Conservation (phyloP, 2,329 filamentous ascomycete genomes). For the Fusarium solani-melongenae region DNA sequence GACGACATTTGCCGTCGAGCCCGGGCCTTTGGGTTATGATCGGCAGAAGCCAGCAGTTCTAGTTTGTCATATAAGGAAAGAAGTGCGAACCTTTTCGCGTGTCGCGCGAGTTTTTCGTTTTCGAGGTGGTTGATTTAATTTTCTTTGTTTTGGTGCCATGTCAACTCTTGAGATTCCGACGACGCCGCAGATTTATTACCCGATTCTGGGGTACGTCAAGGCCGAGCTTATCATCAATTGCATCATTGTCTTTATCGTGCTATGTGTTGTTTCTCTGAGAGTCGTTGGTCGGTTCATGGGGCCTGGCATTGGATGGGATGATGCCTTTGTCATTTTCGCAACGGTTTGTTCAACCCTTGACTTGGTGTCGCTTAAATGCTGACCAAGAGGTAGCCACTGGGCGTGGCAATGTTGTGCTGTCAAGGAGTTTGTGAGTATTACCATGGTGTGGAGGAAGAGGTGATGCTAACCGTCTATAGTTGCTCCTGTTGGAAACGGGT, state of each 20-base stretch:
- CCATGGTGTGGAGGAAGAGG: no score
- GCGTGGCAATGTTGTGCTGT: slow-evolving; percentile 42
- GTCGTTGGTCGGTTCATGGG: slow-evolving; percentile 44
- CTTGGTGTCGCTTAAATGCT: not conserved
- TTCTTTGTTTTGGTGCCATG: slow-evolving; percentile 12
- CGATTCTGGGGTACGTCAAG: slow-evolving; percentile 37
- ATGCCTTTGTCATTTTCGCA: slow-evolving; percentile 44
- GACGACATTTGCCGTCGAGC: not conserved
- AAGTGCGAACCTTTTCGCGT: not conserved
- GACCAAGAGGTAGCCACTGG: slow-evolving; percentile 35
- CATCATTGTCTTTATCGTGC: slow-evolving; percentile 45
- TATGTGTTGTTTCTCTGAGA: slow-evolving; percentile 43
- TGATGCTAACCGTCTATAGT: slow-evolving; percentile 14
- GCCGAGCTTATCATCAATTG: slow-evolving; percentile 47
- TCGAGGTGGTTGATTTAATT: slow-evolving; percentile 7
- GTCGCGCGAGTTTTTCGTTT: not conserved
- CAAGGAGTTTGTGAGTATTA: slow-evolving; percentile 40
- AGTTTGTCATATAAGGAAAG: slow-evolving; percentile 27
- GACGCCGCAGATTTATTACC: slow-evolving; percentile 25
- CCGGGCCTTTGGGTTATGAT: slow-evolving; percentile 12
- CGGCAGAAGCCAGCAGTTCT: slow-evolving; percentile 2
- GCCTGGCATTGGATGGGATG: slow-evolving; percentile 49
- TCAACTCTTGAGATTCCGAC: slow-evolving; percentile 17
- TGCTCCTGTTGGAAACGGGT: slow-evolving; percentile 42
- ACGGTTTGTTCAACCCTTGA: slow-evolving; percentile 17